Evolutionary conservation across 176 grass and related monocot genomes (phyloP).

Genomic region (Miscanthus lutarioriparius): DNA sequence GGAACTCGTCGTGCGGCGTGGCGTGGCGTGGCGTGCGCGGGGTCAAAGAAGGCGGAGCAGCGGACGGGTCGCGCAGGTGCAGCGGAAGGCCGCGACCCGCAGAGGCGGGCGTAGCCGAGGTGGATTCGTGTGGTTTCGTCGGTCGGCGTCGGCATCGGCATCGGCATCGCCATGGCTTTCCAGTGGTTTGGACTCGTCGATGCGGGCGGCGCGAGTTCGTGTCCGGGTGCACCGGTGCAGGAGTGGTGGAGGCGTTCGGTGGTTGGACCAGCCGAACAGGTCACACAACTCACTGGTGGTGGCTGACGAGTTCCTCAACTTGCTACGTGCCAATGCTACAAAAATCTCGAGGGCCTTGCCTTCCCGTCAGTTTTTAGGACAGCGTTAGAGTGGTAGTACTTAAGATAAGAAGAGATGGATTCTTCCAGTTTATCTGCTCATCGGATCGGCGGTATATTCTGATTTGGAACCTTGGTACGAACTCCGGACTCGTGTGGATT

Average conservation of each 20-base stretch:
- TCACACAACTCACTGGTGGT: neutral
- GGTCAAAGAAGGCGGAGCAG: constrained; percentile 36
- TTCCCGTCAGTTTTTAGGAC: neutral
- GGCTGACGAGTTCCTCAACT: neutral
- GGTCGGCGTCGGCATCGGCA: neutral
- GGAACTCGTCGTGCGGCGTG: constrained; percentile 3
- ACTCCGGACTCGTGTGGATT: neutral
- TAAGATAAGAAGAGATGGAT: neutral
- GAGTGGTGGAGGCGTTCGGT: neutral
- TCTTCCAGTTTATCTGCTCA: neutral
- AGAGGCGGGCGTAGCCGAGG: neutral
- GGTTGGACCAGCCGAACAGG: neutral
- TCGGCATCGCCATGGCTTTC: neutral
- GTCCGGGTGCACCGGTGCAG: neutral
- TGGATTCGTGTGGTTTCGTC: neutral
- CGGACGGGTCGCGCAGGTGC: neutral
- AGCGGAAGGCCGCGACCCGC: too few species aligned
- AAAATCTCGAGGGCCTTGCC: neutral
- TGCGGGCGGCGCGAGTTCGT: neutral
- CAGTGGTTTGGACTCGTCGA: constrained; percentile 27
- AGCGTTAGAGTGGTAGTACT: neutral
- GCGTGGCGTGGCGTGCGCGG: neutral
- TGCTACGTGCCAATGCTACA: neutral
- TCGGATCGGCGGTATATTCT: neutral
- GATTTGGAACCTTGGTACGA: neutral